Base-by-base conservation (phyloP, 768 basidiomycete species). In the Tulasnella sp. region DNA sequence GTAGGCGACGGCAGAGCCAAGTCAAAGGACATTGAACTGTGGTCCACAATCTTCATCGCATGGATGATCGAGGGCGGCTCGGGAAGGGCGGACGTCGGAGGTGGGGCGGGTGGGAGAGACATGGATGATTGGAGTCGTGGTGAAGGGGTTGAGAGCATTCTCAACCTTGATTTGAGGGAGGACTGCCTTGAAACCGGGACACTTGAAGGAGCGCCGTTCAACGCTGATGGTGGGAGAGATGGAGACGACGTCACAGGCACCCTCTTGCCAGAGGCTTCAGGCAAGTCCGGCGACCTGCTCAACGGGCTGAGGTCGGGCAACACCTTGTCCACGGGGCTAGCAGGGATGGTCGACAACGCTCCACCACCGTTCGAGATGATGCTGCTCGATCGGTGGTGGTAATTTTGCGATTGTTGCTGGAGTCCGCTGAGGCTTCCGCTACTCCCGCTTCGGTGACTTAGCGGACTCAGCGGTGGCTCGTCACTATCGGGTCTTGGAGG, bases 91-190 rank as follows among this genome's bases (percentile, higher is more conserved):
- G 44, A 75, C 7, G 46, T 35, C 32, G 44, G 67, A 29, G 26
- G 32, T 29, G 72, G 75, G 11, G 37, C 18, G 5, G 16, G 18
- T 23, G 42, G 76, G 26, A 70, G 76, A 35, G 51, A 46, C 35
- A 29, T 20, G 35, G 23, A 37, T 10, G 35, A 37, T 70, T 40
- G 67, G 13, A 46, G 69, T 26, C 77, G 61, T 5, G 77, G 77
- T 1, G 77, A 78, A 26, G 77, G 77, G 20, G 72, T 57, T 20
- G 77, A 78, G 11, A 78, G 40, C 77, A 78, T 78, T n/a, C 77
- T 39, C 51, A 78, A 35, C 23, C 77, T 74, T 13, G 71, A 46
- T 29, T 73, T 74, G 77, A 78, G 72, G 3, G 77, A 78, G 9
- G 61, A 39, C 48, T 78, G 77, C 37, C 77, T 61, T 32, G 39